Evolutionary conservation across 2,329 filamentous ascomycete genomes (phyloP), one percentile per base, ranked within the genome.

Genomic region (Apiospora marii): DNA sequence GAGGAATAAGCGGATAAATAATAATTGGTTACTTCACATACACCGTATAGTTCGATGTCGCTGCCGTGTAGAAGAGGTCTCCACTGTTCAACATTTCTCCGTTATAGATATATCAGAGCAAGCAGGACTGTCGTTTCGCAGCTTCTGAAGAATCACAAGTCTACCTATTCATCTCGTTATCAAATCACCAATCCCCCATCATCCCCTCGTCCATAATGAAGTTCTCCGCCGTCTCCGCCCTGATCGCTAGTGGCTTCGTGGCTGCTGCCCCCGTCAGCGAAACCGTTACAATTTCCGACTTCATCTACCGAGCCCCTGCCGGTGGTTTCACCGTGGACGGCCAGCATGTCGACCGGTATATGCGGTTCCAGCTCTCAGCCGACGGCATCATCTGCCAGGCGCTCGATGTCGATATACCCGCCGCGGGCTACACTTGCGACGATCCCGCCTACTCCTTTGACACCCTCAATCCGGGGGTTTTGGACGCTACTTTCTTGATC

Each of bases 361-460:
- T 64, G 53, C 16, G 27, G 5, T 64, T 64, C 53, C 14, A 30
- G 53, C 44, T 46, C 14, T 46, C 44, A 1, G 24, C 12, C 53
- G 34, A 64, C 53, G n/a, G 5, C 16, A 37, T 34, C 12, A 64
- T 24, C 2, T 64, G 53, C 53, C 53, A 64, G 53, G 53, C 27
- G 8, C 24, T 64, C 6, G n/a, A n/a, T 10, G 58, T 64, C 58
- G 24, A 27, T 27, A 64, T 64, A 19, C 58, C 58, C 24, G 58
- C 27, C 12, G 16, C 27, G 4, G 58, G 58, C 24, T 64, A 64
- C 22, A 22, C 22, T 19, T 64, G 58, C 58, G 58, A 64, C 14
- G 58, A 64, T 14, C 58, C 58, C 16, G 58, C 58, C n/a, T 64
- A 64, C 58, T 27, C 58, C 58, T 64, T 64, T 10, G 58, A 64